Percentiles rank a stretch among this genome's conserved stretches.
These are phyloP conservation scores for Kalanchoe fedtschenkoi DNA, from an alignment of 164 flowering plant genomes.

Conservation along the genomic window DNA sequence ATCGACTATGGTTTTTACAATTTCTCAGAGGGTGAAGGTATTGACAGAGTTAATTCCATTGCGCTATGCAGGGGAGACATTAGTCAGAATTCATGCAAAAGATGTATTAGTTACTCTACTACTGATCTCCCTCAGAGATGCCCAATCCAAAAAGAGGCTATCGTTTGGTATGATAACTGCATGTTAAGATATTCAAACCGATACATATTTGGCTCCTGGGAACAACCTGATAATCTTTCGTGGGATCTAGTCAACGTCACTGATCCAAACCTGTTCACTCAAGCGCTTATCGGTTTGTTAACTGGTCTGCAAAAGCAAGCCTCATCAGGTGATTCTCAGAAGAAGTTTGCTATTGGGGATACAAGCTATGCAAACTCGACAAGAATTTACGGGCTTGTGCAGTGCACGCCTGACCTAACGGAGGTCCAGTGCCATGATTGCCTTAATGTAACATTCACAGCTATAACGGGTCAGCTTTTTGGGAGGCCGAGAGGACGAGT, in stretches of 20 bases:
- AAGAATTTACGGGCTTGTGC: slow-evolving; percentile 18
- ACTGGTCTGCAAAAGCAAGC: neutral
- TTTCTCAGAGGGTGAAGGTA: slow-evolving; percentile 11
- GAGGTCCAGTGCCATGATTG: slow-evolving; percentile 12
- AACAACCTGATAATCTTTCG: neutral
- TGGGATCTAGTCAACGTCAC: neutral
- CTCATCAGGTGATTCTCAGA: slow-evolving; percentile 8
- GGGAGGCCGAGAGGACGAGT: slow-evolving; percentile 10
- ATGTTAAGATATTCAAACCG: slow-evolving; percentile 6
- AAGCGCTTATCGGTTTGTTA: neutral
- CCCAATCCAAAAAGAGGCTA: slow-evolving; percentile 1
- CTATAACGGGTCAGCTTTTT: neutral
- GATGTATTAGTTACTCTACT: slow-evolving; percentile 12
- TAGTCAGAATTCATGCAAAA: slow-evolving; percentile 6
- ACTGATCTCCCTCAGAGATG: neutral
- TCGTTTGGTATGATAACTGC: slow-evolving; percentile 7
- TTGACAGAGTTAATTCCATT: slow-evolving; percentile 16
- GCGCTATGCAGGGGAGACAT: slow-evolving; percentile 30
- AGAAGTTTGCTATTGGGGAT: slow-evolving; percentile 6
- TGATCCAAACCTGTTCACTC: neutral
- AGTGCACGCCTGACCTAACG: slow-evolving; percentile 31
- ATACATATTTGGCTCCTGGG: neutral
- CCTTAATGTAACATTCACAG: neutral
- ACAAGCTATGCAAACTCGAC: neutral
- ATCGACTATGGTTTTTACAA: slow-evolving; percentile 14